Evolutionary conservation across 441 rosid species (phyloP).

Genomic region (Corymbia calophylla): DNA sequence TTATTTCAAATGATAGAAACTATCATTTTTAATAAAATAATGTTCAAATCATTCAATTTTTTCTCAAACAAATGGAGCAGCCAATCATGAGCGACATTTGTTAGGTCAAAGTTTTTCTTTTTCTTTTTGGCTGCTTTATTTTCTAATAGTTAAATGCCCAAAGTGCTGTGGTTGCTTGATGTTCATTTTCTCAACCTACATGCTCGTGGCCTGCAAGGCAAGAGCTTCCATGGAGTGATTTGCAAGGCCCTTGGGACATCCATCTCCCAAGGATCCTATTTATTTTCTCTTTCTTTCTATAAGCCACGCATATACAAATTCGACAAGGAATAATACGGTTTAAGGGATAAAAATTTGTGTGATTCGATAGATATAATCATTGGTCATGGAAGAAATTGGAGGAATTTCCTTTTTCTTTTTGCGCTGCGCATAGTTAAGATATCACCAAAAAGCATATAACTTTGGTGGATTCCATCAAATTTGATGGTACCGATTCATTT

Average conservation of each 20-base stretch:
- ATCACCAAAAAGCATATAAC: background rate
- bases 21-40: background rate
- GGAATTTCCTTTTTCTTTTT: background rate
- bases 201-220: background rate
- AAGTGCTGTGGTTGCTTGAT: background rate
- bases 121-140: background rate
- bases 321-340: background rate
- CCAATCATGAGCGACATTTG: background rate
- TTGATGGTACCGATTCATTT: background rate
- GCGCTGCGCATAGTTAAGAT: background rate
- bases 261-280: background rate
- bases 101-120: background rate
- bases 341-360: background rate
- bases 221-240: background rate
- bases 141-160: background rate
- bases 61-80: background rate
- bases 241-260: background rate
- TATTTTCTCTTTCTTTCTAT: background rate
- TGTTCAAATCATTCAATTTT: background rate
- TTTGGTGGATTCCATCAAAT: background rate
- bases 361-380: background rate
- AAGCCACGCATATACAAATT: background rate
- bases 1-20: fast-evolving
- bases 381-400: background rate
- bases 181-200: background rate